phyloP scores from a whole-genome alignment of 2,329 filamentous ascomycete genomes.

The Fusarium nurragi region DNA sequence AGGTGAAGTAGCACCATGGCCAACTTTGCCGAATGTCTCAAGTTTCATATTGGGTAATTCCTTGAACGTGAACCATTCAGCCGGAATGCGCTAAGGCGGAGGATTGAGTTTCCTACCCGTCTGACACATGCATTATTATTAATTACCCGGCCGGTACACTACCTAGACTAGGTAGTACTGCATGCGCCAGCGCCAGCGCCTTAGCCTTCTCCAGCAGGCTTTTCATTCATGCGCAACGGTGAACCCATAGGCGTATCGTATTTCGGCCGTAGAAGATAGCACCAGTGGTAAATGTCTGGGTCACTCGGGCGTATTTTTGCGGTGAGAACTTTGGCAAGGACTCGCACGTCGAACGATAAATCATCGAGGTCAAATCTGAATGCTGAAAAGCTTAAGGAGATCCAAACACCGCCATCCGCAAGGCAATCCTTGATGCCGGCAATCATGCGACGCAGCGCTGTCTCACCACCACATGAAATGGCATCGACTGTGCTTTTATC shows the following conservation, averaged over 20 bases:
- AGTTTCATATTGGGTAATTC: background rate
- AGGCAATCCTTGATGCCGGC: constrained; percentile 50
- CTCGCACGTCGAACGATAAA: constrained; percentile 54
- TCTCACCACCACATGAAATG: constrained; percentile 56
- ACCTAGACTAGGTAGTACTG: background rate
- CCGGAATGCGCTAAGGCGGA: background rate
- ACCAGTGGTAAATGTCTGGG: constrained; percentile 58
- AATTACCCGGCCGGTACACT: background rate
- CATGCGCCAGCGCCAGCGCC: background rate
- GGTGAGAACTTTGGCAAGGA: constrained; percentile 55
- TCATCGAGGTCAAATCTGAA: constrained; percentile 51
- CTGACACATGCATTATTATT: background rate
- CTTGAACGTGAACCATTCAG: constrained; percentile 1
- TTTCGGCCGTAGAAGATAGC: constrained; percentile 55
- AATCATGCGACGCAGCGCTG: constrained; percentile 52
- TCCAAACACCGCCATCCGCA: constrained; percentile 53
- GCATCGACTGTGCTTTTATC: constrained; percentile 63
- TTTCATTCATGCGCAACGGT: constrained; percentile 3
- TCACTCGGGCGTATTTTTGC: constrained; percentile 54
- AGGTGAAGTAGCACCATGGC: background rate
- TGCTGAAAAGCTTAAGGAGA: constrained; percentile 59
- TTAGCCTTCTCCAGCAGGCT: constrained; percentile 18
- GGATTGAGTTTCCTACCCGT: background rate
- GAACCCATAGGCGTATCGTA: constrained; percentile 9
- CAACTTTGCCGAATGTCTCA: background rate